Percentiles rank a stretch among this genome's conserved stretches.
These are phyloP conservation scores for Chenopodium formosanum DNA, from an alignment of 148 eudicot species.

Conservation along the genomic window DNA sequence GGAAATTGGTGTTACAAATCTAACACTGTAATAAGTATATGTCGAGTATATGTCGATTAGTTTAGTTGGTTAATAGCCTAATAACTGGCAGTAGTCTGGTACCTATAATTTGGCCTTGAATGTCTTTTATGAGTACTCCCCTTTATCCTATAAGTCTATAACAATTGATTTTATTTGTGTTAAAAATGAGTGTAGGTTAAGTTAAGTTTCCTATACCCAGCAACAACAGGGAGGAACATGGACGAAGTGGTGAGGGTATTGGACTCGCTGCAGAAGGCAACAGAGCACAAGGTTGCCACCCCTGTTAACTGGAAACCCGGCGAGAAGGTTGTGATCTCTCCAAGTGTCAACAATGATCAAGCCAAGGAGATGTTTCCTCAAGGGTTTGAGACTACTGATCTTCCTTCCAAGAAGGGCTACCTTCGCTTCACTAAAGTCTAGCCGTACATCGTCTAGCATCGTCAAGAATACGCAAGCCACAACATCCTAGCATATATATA, in stretches of 20 bases:
- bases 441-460: too few relatives aligned
- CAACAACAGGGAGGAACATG: conserved; percentile 84
- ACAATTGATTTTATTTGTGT: too few relatives aligned
- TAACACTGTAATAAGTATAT: too few relatives aligned
- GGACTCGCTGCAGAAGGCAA: conserved; percentile 64
- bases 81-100: too few relatives aligned
- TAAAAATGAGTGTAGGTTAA: conserved; percentile 41
- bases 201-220: conserved; percentile 87
- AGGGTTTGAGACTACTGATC: conserved; percentile 53
- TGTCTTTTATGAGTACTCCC: too few relatives aligned
- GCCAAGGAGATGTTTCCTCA: conserved; percentile 75
- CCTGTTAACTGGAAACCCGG: conserved; percentile 88
- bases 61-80: too few relatives aligned
- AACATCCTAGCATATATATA: not conserved
- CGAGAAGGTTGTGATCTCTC: conserved; percentile 71
- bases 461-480: not conserved
- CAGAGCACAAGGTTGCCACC: conserved; percentile 70
- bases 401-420: conserved; percentile 71
- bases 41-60: too few relatives aligned
- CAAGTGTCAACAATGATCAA: conserved; percentile 53
- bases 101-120: too few relatives aligned
- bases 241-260: conserved; percentile 82
- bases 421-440: conserved; percentile 66
- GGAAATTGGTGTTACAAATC: too few relatives aligned
- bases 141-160: too few relatives aligned